A percentile compares a stretch with the other conserved stretches of the same genome.
Conservation (phyloP, 768 basidiomycete genomes). For the Hypholoma sublateritium region DNA sequence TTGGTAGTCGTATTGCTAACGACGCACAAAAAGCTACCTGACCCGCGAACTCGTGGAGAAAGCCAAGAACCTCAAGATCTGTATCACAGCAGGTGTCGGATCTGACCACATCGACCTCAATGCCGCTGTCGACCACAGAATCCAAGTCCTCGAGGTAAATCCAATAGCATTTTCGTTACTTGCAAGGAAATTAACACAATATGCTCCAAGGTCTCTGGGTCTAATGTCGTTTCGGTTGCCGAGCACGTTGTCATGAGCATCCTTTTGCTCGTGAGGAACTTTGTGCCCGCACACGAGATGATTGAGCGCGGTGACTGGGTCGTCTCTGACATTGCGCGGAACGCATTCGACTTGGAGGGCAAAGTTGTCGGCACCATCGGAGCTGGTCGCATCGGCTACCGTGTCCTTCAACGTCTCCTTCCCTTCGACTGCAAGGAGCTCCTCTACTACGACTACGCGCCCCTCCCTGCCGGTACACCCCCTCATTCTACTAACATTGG, state of each 20-base stretch:
- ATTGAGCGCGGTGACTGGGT: conserved; percentile 86
- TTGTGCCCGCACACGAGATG: conserved; percentile 87
- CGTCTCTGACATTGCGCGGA: conserved; percentile 79
- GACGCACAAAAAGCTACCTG: conserved; percentile 48
- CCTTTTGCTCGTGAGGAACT: conserved; percentile 88
- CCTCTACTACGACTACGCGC: conserved; percentile 84
- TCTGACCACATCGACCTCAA: conserved; percentile 91
- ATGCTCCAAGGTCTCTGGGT: conserved; percentile 67
- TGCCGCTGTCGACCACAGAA: conserved; percentile 75
- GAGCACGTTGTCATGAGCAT: conserved; percentile 93
- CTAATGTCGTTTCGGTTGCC: conserved; percentile 88
- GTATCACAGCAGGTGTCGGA: conserved; percentile 89
- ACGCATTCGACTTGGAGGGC: conserved; percentile 85
- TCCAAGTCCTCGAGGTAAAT: conserved; percentile 73
- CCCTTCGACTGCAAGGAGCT: conserved; percentile 91
- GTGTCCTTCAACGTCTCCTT: conserved; percentile 74
- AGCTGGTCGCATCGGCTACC: conserved; percentile 78
- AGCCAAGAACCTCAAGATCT: conserved; percentile 88
- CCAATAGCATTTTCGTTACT: not conserved
- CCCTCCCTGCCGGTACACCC: conserved; percentile 60
- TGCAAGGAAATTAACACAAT: not conserved
- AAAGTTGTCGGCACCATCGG: conserved; percentile 94
- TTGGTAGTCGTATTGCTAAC: not conserved
- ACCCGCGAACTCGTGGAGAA: conserved; percentile 72
- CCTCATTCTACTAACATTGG: not conserved